Evolutionary conservation across 2,329 filamentous ascomycete species (phyloP).

Genomic region (Ophiostoma australiae): DNA sequence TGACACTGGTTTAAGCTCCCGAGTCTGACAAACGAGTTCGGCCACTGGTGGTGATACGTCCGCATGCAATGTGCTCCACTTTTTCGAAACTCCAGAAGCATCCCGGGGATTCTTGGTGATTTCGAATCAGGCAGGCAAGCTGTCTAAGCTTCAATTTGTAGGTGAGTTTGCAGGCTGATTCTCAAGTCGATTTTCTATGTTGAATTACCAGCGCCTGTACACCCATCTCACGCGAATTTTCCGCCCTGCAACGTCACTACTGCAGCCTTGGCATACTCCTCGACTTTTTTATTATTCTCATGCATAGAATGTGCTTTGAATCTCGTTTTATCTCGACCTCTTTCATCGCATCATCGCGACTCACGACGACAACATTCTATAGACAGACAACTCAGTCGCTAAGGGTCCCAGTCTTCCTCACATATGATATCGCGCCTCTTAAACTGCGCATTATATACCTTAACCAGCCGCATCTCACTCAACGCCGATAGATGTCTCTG

Average conservation of each 20-base stretch:
- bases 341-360: not conserved
- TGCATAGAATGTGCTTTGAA: not conserved
- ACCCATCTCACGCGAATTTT: not conserved
- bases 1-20: not conserved
- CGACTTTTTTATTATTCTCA: not conserved
- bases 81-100: not conserved
- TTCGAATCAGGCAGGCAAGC: conserved; percentile 4
- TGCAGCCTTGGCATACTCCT: not conserved
- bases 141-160: not conserved
- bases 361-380: not conserved
- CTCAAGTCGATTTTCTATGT: not conserved
- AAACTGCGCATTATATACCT: not conserved
- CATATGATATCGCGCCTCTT: not conserved
- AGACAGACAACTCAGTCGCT: not conserved
- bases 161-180: not conserved
- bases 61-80: not conserved
- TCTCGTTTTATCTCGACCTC: not conserved
- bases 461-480: not conserved
- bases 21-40: not conserved
- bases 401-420: not conserved
- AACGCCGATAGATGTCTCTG: not conserved
- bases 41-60: not conserved
- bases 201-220: not conserved
- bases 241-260: not conserved
- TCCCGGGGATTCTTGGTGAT: conserved; percentile 5